Conservation (phyloP, 768 basidiomycete species). For the Hypholoma sublateritium region DNA sequence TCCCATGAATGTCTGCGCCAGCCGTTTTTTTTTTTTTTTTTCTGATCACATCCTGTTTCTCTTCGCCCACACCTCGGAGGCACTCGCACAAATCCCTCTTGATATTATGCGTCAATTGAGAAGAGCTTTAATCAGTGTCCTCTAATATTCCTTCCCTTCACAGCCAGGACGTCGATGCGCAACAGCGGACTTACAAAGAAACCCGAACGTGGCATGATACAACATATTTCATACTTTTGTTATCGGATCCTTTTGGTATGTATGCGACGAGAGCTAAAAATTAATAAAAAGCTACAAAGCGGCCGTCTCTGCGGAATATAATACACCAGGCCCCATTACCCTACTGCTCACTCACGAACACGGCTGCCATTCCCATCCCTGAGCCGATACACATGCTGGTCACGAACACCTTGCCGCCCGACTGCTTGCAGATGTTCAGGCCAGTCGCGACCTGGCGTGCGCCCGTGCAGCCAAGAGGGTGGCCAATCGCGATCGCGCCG, state of each 20-base stretch:
- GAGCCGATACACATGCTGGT: conserved; percentile 92
- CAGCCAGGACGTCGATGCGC: background rate
- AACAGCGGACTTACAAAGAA: background rate
- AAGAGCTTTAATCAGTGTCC: no score
- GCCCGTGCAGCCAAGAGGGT: conserved; percentile 87
- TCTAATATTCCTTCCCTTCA: background rate
- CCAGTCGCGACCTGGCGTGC: conserved; percentile 88
- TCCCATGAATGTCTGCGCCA: background rate
- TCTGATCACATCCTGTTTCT: background rate
- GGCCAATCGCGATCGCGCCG: conserved; percentile 88
- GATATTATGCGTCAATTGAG: background rate
- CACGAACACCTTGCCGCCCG: conserved; percentile 73
- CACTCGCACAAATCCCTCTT: background rate
- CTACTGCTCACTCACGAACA: conserved; percentile 83
- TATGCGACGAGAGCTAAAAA: background rate
- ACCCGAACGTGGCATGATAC: background rate
- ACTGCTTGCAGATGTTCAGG: conserved; percentile 77
- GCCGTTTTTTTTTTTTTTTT: background rate
- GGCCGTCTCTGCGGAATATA: background rate
- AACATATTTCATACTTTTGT: conserved; percentile 6
- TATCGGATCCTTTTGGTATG: conserved; percentile 1
- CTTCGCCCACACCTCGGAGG: background rate
- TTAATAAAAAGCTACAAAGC: background rate
- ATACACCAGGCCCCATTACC: background rate
- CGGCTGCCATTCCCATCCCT: conserved; percentile 89